phyloP scores from a whole-genome alignment of 2,329 filamentous ascomycete genomes.

The Davidsoniella australis region DNA sequence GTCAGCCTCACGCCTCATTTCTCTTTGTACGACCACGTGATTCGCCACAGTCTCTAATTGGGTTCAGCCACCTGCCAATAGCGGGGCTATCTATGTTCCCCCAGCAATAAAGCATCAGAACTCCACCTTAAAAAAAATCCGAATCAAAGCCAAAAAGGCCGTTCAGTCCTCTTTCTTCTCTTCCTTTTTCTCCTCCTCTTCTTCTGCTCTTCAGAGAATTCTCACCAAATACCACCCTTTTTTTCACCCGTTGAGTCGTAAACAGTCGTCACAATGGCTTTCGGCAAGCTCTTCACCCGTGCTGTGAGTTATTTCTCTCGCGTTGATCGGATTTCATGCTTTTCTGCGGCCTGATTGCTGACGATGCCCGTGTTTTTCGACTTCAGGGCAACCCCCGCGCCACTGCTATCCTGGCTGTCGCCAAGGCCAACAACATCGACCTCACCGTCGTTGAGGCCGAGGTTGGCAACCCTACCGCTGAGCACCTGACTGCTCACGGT shows the following conservation, averaged over 20 bases:
- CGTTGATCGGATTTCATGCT: constrained; percentile 14
- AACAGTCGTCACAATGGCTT: constrained; percentile 54
- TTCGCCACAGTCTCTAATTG: not conserved
- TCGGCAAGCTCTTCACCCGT: constrained; percentile 92
- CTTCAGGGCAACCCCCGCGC: constrained; percentile 73
- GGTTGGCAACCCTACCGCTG: constrained; percentile 45
- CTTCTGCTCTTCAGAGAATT: constrained; percentile 17
- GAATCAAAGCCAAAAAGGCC: constrained; percentile 13
- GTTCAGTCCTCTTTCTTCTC: constrained; percentile 2
- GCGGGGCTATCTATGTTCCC: constrained; percentile 2
- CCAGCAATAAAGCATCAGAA: constrained; percentile 4
- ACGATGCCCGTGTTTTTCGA: constrained; percentile 16
- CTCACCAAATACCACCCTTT: constrained; percentile 15
- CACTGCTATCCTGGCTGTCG: constrained; percentile 75
- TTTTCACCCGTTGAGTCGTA: constrained; percentile 11
- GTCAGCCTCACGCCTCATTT: constrained; percentile 12
- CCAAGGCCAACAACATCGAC: constrained; percentile 93
- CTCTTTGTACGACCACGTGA: constrained; percentile 7
- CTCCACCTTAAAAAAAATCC: constrained; percentile 13
- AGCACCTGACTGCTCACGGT: constrained; percentile 74
- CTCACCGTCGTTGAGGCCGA: constrained; percentile 66
- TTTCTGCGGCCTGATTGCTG: constrained; percentile 16
- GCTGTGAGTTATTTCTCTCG: constrained; percentile 37
- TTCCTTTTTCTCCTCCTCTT: constrained; percentile 14
- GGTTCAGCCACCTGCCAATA: constrained; percentile 6